Conservation (phyloP, 1,139 yeast species). For the Yamadazyma atlantica region DNA sequence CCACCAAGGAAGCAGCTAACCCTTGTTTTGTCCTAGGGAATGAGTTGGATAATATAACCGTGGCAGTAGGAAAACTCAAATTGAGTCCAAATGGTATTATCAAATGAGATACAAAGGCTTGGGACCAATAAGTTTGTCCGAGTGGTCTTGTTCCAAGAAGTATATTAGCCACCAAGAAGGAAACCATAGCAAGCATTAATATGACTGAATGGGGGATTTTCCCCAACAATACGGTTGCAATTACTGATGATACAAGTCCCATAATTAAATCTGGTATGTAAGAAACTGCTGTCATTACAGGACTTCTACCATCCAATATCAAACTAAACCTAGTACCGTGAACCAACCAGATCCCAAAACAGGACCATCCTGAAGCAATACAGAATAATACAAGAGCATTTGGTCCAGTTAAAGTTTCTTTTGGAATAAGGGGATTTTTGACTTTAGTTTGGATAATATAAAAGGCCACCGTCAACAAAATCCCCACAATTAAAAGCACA, state of each 20-base stretch:
- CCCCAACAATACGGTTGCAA: slow-evolving; percentile 38
- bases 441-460: slow-evolving; percentile 33
- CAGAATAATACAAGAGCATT: slow-evolving; percentile 48
- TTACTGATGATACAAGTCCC: slow-evolving; percentile 48
- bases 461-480: slow-evolving; percentile 34
- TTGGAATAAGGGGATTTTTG: slow-evolving; percentile 48
- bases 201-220: slow-evolving; percentile 40
- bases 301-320: slow-evolving; percentile 28
- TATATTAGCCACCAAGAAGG: slow-evolving; percentile 14
- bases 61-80: slow-evolving; percentile 63
- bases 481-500: slow-evolving; percentile 49
- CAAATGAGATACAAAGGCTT: slow-evolving; percentile 46
- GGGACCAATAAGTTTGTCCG: slow-evolving; percentile 21
- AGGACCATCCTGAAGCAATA: slow-evolving; percentile 58
- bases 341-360: slow-evolving; percentile 59
- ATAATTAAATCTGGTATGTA: slow-evolving; percentile 38
- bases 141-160: slow-evolving; percentile 14
- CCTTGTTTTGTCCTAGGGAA: slow-evolving; percentile 61
- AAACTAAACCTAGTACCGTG: slow-evolving; percentile 40
- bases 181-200: slow-evolving; percentile 37
- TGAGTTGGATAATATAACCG: slow-evolving; percentile 49
- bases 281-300: slow-evolving; percentile 40
- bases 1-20: slow-evolving; percentile 62
- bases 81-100: slow-evolving; percentile 64
- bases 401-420: slow-evolving; percentile 37